Base-by-base conservation (phyloP, 495 filamentous ascomycete species). In the Immersiella caudata region DNA sequence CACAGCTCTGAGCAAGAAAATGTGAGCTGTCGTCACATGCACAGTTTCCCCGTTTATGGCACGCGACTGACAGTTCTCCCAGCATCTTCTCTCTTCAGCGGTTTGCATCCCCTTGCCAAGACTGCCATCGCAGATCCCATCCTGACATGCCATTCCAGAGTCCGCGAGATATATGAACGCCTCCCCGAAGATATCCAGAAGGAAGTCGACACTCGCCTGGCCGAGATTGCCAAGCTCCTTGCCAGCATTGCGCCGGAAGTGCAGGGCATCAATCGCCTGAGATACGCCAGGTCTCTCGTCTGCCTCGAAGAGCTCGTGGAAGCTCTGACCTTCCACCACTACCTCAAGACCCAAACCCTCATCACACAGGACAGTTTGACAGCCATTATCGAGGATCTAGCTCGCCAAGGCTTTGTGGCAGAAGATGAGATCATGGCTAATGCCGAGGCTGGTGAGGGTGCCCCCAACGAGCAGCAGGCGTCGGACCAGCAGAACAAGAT, bases 81-180 rank as follows among this genome's bases (percentile, higher is more conserved):
- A 97, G 94, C 59, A 97, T 98, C 65, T 98, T 99, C 79, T 87
- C 93, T 3, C 81, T 97, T 20, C 95, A 97, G 79, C 87, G 94
- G 92, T 94, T 87, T 56, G 70, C 27, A 56, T 62, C 0, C 21
- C 7, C 18, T 11, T 9, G 35, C 59, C 33, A 33, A 22, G 25
- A 18, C 40, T 46, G 40, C 40, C 9, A 46, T 12, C 2, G 26
- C 51, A 56, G 6, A n/a, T 4, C 16, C 27, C n/a, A 59, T 40
- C 58, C 62, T 69, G 49, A 72, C 50, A 25, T 20, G 25, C 14
- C n/a, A 63, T n/a, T 18, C 51, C 26, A 76, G 74, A 18, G 85
- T 91, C 65, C 90, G 90, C 64, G 82, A 83, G 16, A 82, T 92
- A 62, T 84, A 87, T 66, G 64, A 79, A 51, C 82, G 88, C 12